These are phyloP conservation scores for Lathyrus aphaca DNA, from an alignment of 306 rosid genomes.

Conservation along the genomic window DNA sequence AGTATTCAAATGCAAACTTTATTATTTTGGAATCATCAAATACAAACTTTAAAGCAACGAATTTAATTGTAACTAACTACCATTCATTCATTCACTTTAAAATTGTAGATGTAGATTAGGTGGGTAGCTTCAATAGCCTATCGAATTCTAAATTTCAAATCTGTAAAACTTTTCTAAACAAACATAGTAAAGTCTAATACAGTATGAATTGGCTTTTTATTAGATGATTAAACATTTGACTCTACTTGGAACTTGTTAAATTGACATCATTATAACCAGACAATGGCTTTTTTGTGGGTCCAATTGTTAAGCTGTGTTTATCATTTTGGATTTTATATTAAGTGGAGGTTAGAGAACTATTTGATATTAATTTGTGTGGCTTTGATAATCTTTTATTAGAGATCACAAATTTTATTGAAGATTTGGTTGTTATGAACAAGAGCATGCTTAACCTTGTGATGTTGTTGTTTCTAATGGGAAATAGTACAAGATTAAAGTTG, in stretches of 20 bases:
- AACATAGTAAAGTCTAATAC: slow-evolving; percentile 5
- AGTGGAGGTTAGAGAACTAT: slow-evolving; percentile 11
- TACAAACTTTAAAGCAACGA: slow-evolving; percentile 38
- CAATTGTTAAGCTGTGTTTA: slow-evolving; percentile 3
- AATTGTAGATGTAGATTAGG: slow-evolving; percentile 32
- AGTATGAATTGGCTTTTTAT: slow-evolving; percentile 27
- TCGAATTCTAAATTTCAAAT: slow-evolving; percentile 24
- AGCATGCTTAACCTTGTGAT: background rate
- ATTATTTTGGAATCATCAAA: slow-evolving; percentile 17
- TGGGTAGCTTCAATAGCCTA: slow-evolving; percentile 37
- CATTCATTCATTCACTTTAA: slow-evolving; percentile 34
- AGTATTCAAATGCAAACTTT: slow-evolving; percentile 22
- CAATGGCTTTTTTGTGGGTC: slow-evolving; percentile 29
- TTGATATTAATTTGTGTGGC: background rate
- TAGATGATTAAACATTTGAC: slow-evolving; percentile 36
- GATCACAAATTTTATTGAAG: background rate
- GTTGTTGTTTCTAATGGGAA: background rate
- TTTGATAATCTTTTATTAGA: too few species aligned
- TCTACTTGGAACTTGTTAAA: slow-evolving; percentile 39
- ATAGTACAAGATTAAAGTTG: background rate
- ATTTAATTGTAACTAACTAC: slow-evolving; percentile 34
- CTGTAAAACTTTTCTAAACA: background rate
- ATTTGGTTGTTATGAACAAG: background rate
- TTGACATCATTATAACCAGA: slow-evolving; percentile 29
- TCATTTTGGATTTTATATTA: slow-evolving; percentile 21